These are phyloP conservation scores for Geotrichum aggregatum DNA, from an alignment of 1,139 yeast species.

Conservation along the genomic window DNA sequence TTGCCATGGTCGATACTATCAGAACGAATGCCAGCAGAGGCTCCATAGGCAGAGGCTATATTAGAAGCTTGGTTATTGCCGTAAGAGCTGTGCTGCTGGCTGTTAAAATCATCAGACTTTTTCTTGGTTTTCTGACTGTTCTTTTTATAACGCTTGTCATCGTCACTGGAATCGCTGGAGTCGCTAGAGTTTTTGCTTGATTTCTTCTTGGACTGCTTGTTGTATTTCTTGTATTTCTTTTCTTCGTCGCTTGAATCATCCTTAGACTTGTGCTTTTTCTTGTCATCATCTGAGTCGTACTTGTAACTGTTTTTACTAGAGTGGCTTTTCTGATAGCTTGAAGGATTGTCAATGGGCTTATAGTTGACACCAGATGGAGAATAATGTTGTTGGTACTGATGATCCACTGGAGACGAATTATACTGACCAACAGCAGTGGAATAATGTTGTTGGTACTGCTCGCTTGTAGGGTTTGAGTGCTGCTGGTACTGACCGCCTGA, in stretches of 20 bases:
- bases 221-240: conserved; percentile 3
- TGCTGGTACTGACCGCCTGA: not conserved
- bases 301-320: not conserved
- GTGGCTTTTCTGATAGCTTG: not conserved
- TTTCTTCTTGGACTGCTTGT: conserved; percentile 1
- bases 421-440: too few species aligned
- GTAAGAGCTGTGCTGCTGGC: not conserved
- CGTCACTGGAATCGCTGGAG: conserved; percentile 5
- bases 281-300: not conserved
- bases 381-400: not conserved
- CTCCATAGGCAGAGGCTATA: too few species aligned
- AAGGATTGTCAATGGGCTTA: not conserved
- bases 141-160: not conserved
- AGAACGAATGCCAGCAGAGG: too few species aligned
- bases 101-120: not conserved
- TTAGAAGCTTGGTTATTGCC: too few species aligned
- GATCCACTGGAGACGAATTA: not conserved
- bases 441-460: too few species aligned
- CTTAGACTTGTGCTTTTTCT: conserved; percentile 1
- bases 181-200: not conserved
- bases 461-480: not conserved
- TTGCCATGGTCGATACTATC: not conserved
- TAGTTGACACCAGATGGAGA: too few species aligned
- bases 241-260: conserved; percentile 10
- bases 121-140: not conserved